These are phyloP conservation scores for Samsoniella hepiali DNA, from an alignment of 2,329 filamentous ascomycete species.

Conservation along the genomic window DNA sequence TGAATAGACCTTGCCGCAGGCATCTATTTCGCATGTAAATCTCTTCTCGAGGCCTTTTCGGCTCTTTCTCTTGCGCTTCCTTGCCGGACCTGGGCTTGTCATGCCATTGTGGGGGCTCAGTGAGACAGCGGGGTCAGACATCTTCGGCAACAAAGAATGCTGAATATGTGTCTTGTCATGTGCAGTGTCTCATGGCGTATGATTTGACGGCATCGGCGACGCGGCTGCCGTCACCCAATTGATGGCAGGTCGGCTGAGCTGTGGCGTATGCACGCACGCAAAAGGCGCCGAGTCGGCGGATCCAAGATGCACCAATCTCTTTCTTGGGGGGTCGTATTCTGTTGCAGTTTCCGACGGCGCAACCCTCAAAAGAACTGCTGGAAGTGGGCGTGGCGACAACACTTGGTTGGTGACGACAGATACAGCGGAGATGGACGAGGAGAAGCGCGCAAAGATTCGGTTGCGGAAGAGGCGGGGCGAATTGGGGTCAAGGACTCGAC, in stretches of 20 bases:
- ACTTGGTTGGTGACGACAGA: not conserved
- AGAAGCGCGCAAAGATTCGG: not conserved
- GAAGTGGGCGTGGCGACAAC: not conserved
- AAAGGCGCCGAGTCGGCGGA: not conserved
- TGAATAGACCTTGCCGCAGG: conserved; percentile 94
- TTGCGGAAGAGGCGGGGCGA: not conserved
- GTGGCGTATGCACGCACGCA: not conserved
- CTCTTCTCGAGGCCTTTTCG: conserved; percentile 77
- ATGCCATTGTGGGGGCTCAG: conserved; percentile 46
- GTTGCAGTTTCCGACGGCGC: not conserved
- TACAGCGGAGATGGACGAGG: not conserved
- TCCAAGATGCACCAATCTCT: not conserved
- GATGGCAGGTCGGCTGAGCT: not conserved
- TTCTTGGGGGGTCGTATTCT: not conserved
- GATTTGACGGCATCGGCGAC: not conserved
- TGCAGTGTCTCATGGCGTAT: not conserved
- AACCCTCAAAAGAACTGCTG: not conserved
- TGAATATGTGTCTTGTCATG: not conserved
- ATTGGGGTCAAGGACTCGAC: not conserved
- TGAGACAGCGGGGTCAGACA: conserved; percentile 50
- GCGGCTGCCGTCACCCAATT: not conserved
- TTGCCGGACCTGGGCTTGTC: not conserved
- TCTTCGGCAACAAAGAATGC: conserved; percentile 34
- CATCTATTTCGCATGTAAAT: conserved; percentile 79
- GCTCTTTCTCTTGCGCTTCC: conserved; percentile 61